These are phyloP conservation scores for Claviceps quebecensis DNA, from an alignment of 2,329 filamentous ascomycete genomes.

Conservation along the genomic window DNA sequence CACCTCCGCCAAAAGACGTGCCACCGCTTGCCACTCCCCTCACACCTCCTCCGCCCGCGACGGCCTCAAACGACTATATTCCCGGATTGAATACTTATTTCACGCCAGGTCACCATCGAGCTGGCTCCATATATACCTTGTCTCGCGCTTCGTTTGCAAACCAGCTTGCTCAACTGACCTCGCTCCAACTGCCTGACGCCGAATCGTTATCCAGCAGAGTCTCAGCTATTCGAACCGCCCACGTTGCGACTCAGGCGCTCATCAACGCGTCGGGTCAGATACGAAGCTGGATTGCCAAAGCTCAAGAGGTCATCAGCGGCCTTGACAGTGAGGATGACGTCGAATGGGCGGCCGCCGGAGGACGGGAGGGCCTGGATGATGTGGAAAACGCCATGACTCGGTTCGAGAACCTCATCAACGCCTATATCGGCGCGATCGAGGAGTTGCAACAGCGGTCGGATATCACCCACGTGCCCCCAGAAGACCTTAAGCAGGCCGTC, in stretches of 20 bases:
- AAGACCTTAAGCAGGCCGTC: conserved; percentile 63
- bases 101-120: conserved; percentile 50
- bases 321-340: conserved; percentile 94
- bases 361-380: conserved; percentile 63
- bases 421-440: conserved; percentile 91
- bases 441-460: conserved; percentile 70
- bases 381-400: conserved; percentile 62
- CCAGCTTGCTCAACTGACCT: conserved; percentile 83
- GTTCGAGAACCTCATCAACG: conserved; percentile 80
- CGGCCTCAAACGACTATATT: conserved; percentile 28
- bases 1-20: conserved; percentile 21
- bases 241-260: conserved; percentile 69
- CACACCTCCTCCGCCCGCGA: conserved; percentile 14
- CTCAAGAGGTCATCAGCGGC: conserved; percentile 73
- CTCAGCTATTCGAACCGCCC: conserved; percentile 69
- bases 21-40: conserved; percentile 17
- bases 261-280: conserved; percentile 87
- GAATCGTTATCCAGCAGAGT: conserved; percentile 72
- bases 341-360: conserved; percentile 87
- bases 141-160: conserved; percentile 86
- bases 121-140: conserved; percentile 85
- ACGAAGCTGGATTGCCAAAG: conserved; percentile 83
- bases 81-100: conserved; percentile 48
- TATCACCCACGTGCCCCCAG: conserved; percentile 53
- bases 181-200: conserved; percentile 76